Conservation (phyloP, 371 early-diverging fungal genomes). For the Mortierella sp. region DNA sequence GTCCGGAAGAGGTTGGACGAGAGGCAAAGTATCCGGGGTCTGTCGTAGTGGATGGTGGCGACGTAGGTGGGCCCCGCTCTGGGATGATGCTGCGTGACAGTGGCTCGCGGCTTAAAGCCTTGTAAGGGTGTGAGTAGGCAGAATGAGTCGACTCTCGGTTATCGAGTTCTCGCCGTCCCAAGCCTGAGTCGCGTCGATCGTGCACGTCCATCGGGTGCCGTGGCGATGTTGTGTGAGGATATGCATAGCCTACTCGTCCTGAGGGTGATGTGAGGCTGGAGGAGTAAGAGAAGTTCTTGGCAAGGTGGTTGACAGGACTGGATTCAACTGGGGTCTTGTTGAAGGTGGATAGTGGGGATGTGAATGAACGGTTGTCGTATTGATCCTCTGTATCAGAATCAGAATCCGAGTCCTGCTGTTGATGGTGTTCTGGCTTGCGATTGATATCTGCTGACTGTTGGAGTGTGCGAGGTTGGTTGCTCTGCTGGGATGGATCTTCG, state of each 20-base stretch:
- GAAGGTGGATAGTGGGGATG: background rate
- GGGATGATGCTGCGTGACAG: background rate
- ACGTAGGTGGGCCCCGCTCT: conserved; percentile 14
- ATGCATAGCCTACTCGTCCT: background rate
- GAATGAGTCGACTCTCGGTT: conserved; percentile 14
- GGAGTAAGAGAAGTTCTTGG: conserved; percentile 5
- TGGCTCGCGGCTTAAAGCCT: conserved; percentile 12
- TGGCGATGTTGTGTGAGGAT: background rate
- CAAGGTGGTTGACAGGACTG: conserved; percentile 2
- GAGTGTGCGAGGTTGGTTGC: conserved; percentile 3
- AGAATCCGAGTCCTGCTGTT: conserved; percentile 1
- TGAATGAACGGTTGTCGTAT: background rate
- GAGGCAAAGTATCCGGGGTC: conserved; percentile 14
- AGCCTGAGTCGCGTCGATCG: conserved; percentile 30
- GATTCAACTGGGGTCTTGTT: background rate
- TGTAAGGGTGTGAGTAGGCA: conserved; percentile 5
- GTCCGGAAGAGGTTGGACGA: conserved; percentile 18
- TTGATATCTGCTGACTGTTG: background rate
- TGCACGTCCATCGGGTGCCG: conserved; percentile 10
- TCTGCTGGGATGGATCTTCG: conserved; percentile 10
- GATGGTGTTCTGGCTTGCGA: background rate
- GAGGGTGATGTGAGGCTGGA: background rate
- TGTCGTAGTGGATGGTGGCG: conserved; percentile 6
- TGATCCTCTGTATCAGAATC: background rate
- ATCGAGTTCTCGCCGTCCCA: conserved; percentile 31